Percentiles rank a stretch among this genome's conserved stretches.
Evolutionary conservation across 169 alveolate genomes (phyloP).

Genomic region (Plasmodium cynomolgi): DNA sequence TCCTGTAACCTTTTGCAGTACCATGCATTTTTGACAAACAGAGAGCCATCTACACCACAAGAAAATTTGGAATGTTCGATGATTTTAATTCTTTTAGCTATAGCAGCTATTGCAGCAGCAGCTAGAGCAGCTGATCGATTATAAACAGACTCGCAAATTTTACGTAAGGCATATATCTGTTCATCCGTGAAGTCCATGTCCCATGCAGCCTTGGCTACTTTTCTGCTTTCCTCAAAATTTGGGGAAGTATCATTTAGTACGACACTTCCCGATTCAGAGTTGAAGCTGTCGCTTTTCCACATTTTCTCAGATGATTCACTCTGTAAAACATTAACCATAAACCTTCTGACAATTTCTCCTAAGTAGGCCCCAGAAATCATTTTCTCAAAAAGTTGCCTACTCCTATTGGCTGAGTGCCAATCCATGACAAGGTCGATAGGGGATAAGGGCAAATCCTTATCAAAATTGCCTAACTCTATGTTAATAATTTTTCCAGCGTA

Average conservation of each 20-base stretch:
- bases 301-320: slow-evolving; percentile 86
- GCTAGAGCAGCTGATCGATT: slow-evolving; percentile 90
- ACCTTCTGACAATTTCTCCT: slow-evolving; percentile 90
- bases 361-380: slow-evolving; percentile 91
- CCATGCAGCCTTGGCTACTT: slow-evolving; percentile 83
- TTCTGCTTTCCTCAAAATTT: slow-evolving; percentile 75
- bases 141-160: slow-evolving; percentile 85
- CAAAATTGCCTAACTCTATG: slow-evolving; percentile 91
- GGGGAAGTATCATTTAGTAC: slow-evolving; percentile 82
- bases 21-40: slow-evolving; percentile 88
- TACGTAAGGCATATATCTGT: slow-evolving; percentile 74
- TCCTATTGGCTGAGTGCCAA: slow-evolving; percentile 87
- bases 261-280: slow-evolving; percentile 81
- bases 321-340: slow-evolving; percentile 82
- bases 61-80: slow-evolving; percentile 80
- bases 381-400: slow-evolving; percentile 90
- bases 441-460: slow-evolving; percentile 87
- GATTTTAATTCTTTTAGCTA: slow-evolving; percentile 85
- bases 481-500: slow-evolving; percentile 89
- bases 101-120: slow-evolving; percentile 86
- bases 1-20: slow-evolving; percentile 81
- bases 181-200: slow-evolving; percentile 78
- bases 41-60: slow-evolving; percentile 89
- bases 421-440: slow-evolving; percentile 88
- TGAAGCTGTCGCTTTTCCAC: slow-evolving; percentile 83